Percentiles rank a stretch among this genome's conserved stretches.
Conservation (phyloP, 768 basidiomycete genomes). For the Tubosaeta sp. region DNA sequence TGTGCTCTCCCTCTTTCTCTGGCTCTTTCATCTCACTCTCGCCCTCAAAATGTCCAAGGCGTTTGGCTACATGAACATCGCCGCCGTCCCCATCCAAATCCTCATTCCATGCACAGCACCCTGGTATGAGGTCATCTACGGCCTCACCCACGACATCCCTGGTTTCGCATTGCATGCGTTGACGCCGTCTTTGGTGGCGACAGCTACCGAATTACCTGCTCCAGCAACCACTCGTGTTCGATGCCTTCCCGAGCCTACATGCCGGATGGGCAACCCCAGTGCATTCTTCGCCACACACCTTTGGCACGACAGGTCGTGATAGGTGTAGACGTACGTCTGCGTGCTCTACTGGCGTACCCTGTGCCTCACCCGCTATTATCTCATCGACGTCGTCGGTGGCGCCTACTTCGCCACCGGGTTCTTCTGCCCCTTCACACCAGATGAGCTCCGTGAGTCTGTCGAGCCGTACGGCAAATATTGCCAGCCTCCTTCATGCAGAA, state of each 20-base stretch:
- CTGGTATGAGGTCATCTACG: constrained; percentile 97
- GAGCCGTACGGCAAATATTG: constrained; percentile 67
- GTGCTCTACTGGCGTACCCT: constrained; percentile 98
- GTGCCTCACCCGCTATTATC: constrained; percentile 98
- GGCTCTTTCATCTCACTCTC: constrained; percentile 83
- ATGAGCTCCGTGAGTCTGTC: constrained; percentile 47
- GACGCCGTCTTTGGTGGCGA: constrained; percentile 77
- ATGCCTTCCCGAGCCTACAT: constrained; percentile 94
- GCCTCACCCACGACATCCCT: constrained; percentile 84
- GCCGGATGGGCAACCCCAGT: constrained; percentile 83
- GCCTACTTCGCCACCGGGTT: constrained; percentile 82
- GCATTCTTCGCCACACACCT: constrained; percentile 94
- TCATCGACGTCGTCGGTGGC: constrained; percentile 95
- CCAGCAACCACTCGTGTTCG: constrained; percentile 89
- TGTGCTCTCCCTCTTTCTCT: constrained; percentile 77
- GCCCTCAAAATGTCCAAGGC: constrained; percentile 75
- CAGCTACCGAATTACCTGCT: constrained; percentile 77
- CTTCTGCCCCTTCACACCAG: constrained; percentile 87
- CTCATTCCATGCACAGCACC: constrained; percentile 91
- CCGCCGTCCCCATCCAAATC: constrained; percentile 85
- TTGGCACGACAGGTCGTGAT: constrained; percentile 69
- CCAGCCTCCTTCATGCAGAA: constrained; percentile 72
- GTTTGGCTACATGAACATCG: constrained; percentile 91
- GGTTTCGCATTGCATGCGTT: constrained; percentile 91
- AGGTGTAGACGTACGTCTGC: constrained; percentile 79